A percentile compares a stretch with the other conserved stretches of the same genome.
Evolutionary conservation across 345 rosid species (phyloP).

Genomic region (Stellera chamaejasme): DNA sequence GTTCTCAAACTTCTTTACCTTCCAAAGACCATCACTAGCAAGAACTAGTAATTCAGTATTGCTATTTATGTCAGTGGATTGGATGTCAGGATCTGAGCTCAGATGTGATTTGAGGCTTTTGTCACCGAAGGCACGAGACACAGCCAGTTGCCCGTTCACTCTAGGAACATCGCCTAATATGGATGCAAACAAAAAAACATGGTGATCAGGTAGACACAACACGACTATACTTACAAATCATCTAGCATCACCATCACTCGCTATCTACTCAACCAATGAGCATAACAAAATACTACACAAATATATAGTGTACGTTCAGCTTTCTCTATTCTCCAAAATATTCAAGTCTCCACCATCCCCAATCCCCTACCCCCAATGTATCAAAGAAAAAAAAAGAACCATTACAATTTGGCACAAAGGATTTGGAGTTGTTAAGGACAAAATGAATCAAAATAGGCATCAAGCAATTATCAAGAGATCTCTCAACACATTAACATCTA

Average conservation of each 20-base stretch:
- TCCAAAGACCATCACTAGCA: slow-evolving; percentile 70
- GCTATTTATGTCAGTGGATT: slow-evolving; percentile 23
- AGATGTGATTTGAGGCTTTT: slow-evolving; percentile 62
- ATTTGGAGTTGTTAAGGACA: no score
- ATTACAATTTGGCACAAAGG: no score
- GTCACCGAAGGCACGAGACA: slow-evolving; percentile 74
- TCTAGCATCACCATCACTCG: not conserved
- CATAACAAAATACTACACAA: no score
- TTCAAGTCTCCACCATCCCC: no score
- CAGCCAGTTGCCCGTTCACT: slow-evolving; percentile 73
- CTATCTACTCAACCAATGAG: no score
- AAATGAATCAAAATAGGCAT: no score
- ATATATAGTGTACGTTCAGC: no score
- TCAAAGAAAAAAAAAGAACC: no score
- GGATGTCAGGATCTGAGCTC: slow-evolving; percentile 57
- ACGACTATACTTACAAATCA: not conserved
- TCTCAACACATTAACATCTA: no score
- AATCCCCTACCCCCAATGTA: no score
- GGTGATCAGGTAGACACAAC: not conserved
- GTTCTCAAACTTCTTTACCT: slow-evolving; percentile 30
- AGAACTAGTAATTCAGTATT: slow-evolving; percentile 39
- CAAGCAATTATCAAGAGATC: no score
- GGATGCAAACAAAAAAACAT: slow-evolving; percentile 5
- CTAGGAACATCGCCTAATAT: slow-evolving; percentile 69
- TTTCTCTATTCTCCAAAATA: no score